A percentile compares a stretch with the other conserved stretches of the same genome.
These are phyloP conservation scores for Exophiala alcalophila DNA, from an alignment of 2,329 filamentous ascomycete genomes.

Conservation along the genomic window DNA sequence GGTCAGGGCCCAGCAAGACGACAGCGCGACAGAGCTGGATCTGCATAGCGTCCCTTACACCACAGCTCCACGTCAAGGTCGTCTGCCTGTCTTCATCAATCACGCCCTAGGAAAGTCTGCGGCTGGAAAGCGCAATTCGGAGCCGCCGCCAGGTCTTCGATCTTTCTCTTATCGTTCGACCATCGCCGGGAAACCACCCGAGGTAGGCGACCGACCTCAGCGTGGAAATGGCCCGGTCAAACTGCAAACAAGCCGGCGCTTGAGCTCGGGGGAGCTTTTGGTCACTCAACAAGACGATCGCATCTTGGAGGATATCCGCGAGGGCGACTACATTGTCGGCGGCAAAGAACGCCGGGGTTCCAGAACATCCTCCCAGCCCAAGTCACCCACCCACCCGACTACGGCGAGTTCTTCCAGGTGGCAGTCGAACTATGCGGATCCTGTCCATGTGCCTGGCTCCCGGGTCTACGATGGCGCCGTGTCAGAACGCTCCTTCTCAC, in stretches of 20 bases:
- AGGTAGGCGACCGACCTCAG: conserved; percentile 25
- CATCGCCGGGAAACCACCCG: conserved; percentile 25
- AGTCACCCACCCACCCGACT: conserved; percentile 9
- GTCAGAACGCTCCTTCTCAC: no score
- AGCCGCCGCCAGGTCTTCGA: conserved; percentile 7
- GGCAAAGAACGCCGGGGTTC: conserved; percentile 25
- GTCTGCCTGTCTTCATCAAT: conserved; percentile 22
- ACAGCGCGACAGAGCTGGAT: conserved; percentile 18
- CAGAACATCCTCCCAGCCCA: conserved; percentile 5
- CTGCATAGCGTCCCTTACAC: conserved; percentile 22
- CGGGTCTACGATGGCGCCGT: no score
- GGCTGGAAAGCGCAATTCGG: conserved; percentile 5
- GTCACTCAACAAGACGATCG: conserved; percentile 28
- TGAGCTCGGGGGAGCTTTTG: conserved; percentile 31
- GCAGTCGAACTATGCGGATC: no score
- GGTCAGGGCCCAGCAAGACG: conserved; percentile 9
- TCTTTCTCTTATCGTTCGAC: conserved; percentile 26
- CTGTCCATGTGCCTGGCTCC: no score
- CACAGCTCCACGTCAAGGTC: conserved; percentile 15
- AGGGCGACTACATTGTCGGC: conserved; percentile 29
- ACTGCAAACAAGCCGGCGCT: conserved; percentile 29
- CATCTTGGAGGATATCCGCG: conserved; percentile 28
- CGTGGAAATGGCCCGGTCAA: conserved; percentile 32
- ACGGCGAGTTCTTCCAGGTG: conserved; percentile 21
- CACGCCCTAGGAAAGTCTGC: conserved; percentile 19